These are phyloP conservation scores for Arachnomyces sp. DNA, from an alignment of 2,329 filamentous ascomycete species.

Conservation along the genomic window DNA sequence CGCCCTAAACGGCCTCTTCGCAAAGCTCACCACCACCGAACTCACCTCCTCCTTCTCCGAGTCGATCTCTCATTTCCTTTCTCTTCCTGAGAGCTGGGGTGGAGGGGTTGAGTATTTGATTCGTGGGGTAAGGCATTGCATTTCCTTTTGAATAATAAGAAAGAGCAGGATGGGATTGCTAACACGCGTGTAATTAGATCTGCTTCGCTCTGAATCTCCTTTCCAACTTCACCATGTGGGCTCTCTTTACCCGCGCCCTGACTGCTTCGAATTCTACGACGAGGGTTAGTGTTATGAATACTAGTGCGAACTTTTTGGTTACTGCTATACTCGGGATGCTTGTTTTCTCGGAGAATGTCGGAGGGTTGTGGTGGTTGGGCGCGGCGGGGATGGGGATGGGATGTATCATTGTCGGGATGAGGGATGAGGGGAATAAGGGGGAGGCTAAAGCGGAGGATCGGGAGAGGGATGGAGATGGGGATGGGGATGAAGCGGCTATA, in stretches of 20 bases:
- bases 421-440: constrained; percentile 38
- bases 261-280: constrained; percentile 54
- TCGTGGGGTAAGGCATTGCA: constrained; percentile 48
- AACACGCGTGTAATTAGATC: constrained; percentile 31
- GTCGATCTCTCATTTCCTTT: constrained; percentile 39
- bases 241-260: constrained; percentile 55
- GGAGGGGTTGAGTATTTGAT: constrained; percentile 40
- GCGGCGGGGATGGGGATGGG: constrained; percentile 53
- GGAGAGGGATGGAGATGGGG: constrained; percentile 6
- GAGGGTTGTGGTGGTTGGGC: constrained; percentile 55
- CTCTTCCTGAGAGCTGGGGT: constrained; percentile 29
- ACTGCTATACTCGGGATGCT: constrained; percentile 53
- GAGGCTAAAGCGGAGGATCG: constrained; percentile 10
- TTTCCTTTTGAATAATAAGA: too few relatives aligned
- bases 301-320: constrained; percentile 55
- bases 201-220: constrained; percentile 56
- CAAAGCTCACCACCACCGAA: constrained; percentile 57
- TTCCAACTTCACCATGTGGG: constrained; percentile 60
- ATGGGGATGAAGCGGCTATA: constrained; percentile 7
- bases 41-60: constrained; percentile 48
- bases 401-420: constrained; percentile 55
- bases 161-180: neutral
- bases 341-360: constrained; percentile 51
- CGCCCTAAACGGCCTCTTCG: constrained; percentile 59
- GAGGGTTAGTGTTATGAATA: constrained; percentile 58